These are phyloP conservation scores for Cladorrhinum sp. DNA, from an alignment of 2,329 filamentous ascomycete species.

Conservation along the genomic window DNA sequence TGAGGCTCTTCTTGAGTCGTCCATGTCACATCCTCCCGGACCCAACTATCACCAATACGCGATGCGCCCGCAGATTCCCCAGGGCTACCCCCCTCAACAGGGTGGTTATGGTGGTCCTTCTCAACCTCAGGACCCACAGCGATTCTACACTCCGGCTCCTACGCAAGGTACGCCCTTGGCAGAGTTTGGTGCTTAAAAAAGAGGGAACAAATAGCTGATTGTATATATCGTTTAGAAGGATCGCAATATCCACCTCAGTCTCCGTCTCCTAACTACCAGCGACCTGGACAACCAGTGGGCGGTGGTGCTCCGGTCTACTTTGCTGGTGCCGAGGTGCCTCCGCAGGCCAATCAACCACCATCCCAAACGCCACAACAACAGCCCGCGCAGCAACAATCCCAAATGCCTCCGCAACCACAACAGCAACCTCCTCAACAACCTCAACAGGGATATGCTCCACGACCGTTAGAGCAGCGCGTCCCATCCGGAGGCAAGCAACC, in stretches of 20 bases:
- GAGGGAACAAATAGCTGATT: slow-evolving; percentile 29
- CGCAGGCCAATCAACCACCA: slow-evolving; percentile 27
- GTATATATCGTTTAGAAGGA: slow-evolving; percentile 25
- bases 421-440: slow-evolving; percentile 30
- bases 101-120: slow-evolving; percentile 41
- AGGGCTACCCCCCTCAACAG: slow-evolving; percentile 41
- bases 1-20: slow-evolving; percentile 90
- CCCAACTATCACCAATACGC: slow-evolving; percentile 70
- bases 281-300: slow-evolving; percentile 40
- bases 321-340: slow-evolving; percentile 54
- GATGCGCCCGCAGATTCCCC: slow-evolving; percentile 49
- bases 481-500: slow-evolving; percentile 48
- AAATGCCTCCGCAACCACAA: slow-evolving; percentile 29
- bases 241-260: slow-evolving; percentile 46
- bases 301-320: slow-evolving; percentile 64
- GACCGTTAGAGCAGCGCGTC: slow-evolving; percentile 50
- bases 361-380: slow-evolving; percentile 28
- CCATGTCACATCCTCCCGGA: slow-evolving; percentile 90
- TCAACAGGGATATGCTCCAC: slow-evolving; percentile 50
- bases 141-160: slow-evolving; percentile 65
- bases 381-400: slow-evolving; percentile 25
- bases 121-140: slow-evolving; percentile 57
- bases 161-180: slow-evolving; percentile 39
- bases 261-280: slow-evolving; percentile 54
- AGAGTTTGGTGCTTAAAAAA: slow-evolving; percentile 20